phyloP scores from a whole-genome alignment of 345 rosid genomes.

The Aegle marmelos region DNA sequence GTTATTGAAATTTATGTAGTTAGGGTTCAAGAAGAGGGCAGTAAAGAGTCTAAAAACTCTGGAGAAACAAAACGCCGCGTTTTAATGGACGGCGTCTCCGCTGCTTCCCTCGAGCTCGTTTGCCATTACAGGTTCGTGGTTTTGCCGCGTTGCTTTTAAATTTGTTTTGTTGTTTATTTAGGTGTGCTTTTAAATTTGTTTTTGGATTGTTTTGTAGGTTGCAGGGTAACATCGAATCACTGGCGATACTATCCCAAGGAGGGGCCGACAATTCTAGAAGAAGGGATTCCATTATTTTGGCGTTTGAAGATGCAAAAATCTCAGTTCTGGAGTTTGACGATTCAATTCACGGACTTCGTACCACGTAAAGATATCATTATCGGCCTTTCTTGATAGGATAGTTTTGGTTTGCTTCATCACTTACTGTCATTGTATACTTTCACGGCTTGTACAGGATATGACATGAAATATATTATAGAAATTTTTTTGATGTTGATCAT shows the following conservation, averaged over 20 bases:
- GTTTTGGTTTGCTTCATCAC: not conserved
- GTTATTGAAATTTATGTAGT: constrained; percentile 79
- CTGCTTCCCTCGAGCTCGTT: constrained; percentile 85
- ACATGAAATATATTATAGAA: not conserved
- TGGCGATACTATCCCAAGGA: constrained; percentile 68
- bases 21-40: constrained; percentile 72
- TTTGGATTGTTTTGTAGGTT: constrained; percentile 40
- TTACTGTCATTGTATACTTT: not conserved
- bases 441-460: not conserved
- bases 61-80: constrained; percentile 67
- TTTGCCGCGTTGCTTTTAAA: too few species aligned
- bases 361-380: constrained; percentile 43
- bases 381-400: not conserved
- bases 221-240: constrained; percentile 89
- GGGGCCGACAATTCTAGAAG: constrained; percentile 61
- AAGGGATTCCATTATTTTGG: constrained; percentile 76
- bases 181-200: not conserved
- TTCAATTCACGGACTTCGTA: constrained; percentile 76
- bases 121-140: constrained; percentile 73
- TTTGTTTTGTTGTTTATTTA: not conserved
- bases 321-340: constrained; percentile 92
- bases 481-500: not conserved
- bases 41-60: constrained; percentile 38
- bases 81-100: constrained; percentile 70
- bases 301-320: constrained; percentile 78